Evolutionary conservation across 345 rosid species (phyloP), one percentile per base, ranked within the genome.

Genomic region (Litchi chinensis): DNA sequence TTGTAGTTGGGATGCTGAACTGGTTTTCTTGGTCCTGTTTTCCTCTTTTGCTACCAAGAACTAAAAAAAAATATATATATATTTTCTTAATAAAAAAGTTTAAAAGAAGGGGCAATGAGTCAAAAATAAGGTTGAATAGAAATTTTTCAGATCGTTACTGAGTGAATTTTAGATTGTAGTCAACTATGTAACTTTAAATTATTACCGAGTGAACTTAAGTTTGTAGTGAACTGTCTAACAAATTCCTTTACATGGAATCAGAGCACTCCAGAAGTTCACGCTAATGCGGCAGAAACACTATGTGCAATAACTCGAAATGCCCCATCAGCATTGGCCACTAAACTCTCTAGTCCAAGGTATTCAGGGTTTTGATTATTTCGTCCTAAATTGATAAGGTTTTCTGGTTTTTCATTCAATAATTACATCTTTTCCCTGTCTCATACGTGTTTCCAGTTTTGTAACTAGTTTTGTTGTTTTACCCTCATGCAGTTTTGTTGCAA

Each of bases 221-320:
- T 46, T 77, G 1, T 59, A 41, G 39, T 76, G 70, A 13, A 69
- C 10, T 65, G 32, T 81, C 79, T 86, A 68, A 73, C 57, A n/a
- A 65, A 65, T 50, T 74, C 65, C 82, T 77, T 75, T 68, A 52
- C 74, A 39, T 81, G 80, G 80, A 68, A 82, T 70, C 89, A 97
- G 99, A 80, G 88, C 81, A 77, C 91, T 65, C 90, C 98, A 24
- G 99, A 93, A 81, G 98, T 97, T 82, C 98, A 94, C 74, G 92
- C 96, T 73, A 97, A 97, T 84, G 93, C 98, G 19, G 97, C 99
- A 70, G 98, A 94, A 85, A 93, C 98, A 54, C 82, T 97, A 60
- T 91, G 97, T 86, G 95, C 97, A 76, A 97, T 97, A 77, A 91
- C 98, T 72, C 91, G 97, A 79, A 97, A 90, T 86, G 87, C 93